These are phyloP conservation scores for Mangifera indica DNA, from an alignment of 345 rosid genomes.

Conservation along the genomic window DNA sequence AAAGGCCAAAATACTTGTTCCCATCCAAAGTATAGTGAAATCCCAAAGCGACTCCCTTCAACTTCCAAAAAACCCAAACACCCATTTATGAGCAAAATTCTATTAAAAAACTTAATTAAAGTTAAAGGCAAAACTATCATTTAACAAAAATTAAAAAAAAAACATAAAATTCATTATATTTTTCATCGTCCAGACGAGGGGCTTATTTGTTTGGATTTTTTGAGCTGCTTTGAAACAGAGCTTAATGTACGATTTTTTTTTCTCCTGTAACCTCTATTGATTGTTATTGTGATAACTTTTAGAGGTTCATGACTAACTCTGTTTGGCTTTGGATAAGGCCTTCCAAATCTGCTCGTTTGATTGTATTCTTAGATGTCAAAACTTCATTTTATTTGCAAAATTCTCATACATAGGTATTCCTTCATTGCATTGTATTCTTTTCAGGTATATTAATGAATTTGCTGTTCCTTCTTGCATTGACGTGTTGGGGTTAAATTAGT, in stretches of 20 bases:
- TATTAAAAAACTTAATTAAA: too few relatives aligned
- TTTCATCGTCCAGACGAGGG: too few relatives aligned
- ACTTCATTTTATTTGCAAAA: conserved; percentile 33
- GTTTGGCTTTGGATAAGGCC: conserved; percentile 19
- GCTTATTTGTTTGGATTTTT: too few relatives aligned
- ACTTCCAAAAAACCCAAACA: too few relatives aligned
- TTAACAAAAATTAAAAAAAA: too few relatives aligned
- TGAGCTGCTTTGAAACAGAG: conserved; percentile 45
- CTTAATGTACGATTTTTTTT: conserved; percentile 30
- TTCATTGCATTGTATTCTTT: conserved; percentile 30
- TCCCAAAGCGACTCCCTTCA: too few relatives aligned
- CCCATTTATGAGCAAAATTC: too few relatives aligned
- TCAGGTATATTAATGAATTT: conserved; percentile 13
- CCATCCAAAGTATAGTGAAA: too few relatives aligned
- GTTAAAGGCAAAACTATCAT: too few relatives aligned
- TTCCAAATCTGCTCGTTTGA: conserved; percentile 21
- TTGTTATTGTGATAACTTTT: conserved; percentile 40
- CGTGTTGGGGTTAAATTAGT: background rate
- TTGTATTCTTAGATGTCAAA: conserved; percentile 26
- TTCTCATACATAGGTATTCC: conserved; percentile 22
- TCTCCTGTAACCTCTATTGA: conserved; percentile 21
- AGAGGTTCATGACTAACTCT: conserved; percentile 26
- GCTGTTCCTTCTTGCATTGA: conserved; percentile 9
- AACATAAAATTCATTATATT: too few relatives aligned
- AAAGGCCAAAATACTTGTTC: too few relatives aligned